These are phyloP conservation scores for Parachaetomium inaequale DNA, from an alignment of 495 filamentous ascomycete species.

Conservation along the genomic window DNA sequence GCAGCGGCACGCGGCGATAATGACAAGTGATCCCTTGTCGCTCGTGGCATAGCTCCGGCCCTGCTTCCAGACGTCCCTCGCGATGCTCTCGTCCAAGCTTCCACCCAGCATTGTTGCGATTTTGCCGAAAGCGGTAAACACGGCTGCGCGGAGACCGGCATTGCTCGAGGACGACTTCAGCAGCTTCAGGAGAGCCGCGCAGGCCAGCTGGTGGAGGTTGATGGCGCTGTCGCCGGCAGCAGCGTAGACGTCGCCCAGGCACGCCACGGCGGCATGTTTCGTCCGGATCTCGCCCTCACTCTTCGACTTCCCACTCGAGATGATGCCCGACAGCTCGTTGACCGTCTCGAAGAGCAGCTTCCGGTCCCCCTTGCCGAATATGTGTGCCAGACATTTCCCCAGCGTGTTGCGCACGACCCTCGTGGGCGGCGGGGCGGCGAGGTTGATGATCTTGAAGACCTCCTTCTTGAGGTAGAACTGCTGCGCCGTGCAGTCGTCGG, in stretches of 20 bases:
- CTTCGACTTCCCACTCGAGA: constrained; percentile 76
- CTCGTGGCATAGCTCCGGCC: constrained; percentile 68
- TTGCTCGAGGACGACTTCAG: constrained; percentile 76
- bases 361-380: constrained; percentile 84
- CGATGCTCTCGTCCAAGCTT: constrained; percentile 79
- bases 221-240: constrained; percentile 92
- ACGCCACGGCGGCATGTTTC: constrained; percentile 85
- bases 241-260: constrained; percentile 83
- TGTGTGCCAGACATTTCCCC: constrained; percentile 74
- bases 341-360: constrained; percentile 92
- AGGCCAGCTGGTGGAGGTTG: constrained; percentile 71
- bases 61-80: constrained; percentile 90
- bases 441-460: constrained; percentile 82
- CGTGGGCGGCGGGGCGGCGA: constrained; percentile 80
- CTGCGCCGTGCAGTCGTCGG: constrained; percentile 76
- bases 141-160: constrained; percentile 75
- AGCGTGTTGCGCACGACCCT: constrained; percentile 85
- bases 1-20: constrained; percentile 76
- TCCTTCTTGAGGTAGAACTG: constrained; percentile 88
- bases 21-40: constrained; percentile 80
- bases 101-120: constrained; percentile 65
- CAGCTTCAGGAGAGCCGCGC: constrained; percentile 67
- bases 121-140: constrained; percentile 77
- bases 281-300: constrained; percentile 58
- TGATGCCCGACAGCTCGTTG: constrained; percentile 75